A percentile compares a stretch with the other conserved stretches of the same genome.
Conservation (phyloP, 2,329 filamentous ascomycete genomes). For the Pyricularia sp. region DNA sequence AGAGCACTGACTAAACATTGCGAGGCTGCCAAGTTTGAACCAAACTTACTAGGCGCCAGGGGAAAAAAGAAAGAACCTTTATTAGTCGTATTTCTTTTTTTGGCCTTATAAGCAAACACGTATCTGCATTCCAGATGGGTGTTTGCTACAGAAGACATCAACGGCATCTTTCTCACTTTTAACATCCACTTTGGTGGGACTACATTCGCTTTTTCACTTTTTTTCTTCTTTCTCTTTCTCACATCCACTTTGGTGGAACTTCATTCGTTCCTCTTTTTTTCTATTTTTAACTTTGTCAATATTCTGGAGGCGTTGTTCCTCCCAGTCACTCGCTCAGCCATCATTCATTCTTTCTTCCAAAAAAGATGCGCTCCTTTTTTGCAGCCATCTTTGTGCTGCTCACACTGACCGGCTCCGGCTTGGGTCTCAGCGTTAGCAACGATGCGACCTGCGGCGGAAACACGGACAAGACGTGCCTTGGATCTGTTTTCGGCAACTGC, state of each 20-base stretch:
- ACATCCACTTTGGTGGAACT: not conserved
- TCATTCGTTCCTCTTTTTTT: not conserved
- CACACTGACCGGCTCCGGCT: not conserved
- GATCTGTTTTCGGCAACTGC: slow-evolving; percentile 2
- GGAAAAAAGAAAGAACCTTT: not conserved
- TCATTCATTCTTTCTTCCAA: not conserved
- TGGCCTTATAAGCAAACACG: not conserved
- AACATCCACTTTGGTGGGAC: not conserved
- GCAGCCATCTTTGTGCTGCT: not conserved
- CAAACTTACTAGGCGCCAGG: not conserved
- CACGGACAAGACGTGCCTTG: not conserved
- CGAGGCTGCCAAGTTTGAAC: not conserved
- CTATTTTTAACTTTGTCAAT: not conserved
- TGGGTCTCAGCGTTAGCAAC: not conserved
- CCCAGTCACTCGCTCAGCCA: not conserved
- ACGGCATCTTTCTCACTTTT: not conserved
- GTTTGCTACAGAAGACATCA: not conserved
- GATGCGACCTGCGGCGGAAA: slow-evolving; percentile 6
- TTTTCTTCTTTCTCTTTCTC: no score
- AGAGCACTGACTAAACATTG: not conserved
- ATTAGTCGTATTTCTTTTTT: no score
- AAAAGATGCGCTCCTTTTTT: not conserved
- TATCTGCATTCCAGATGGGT: not conserved
- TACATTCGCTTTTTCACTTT: not conserved
- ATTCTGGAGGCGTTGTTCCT: not conserved